phyloP scores from a whole-genome alignment of 768 basidiomycete species.

The Crassisporium funariophilum region DNA sequence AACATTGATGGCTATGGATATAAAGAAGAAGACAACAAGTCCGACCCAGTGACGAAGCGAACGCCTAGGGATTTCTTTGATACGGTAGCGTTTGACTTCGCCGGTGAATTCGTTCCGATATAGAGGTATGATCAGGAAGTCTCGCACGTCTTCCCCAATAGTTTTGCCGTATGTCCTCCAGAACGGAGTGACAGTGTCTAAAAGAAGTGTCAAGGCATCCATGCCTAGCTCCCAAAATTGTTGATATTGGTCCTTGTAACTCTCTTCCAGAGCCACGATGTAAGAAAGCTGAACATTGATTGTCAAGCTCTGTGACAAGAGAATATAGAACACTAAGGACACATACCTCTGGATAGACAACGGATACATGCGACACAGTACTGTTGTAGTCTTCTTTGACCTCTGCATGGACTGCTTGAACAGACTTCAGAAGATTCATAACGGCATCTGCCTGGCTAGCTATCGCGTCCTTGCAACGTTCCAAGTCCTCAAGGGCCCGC shows the following conservation, averaged over 20 bases:
- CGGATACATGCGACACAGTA: constrained; percentile 67
- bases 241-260: constrained; percentile 78
- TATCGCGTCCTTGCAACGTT: constrained; percentile 47
- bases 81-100: constrained; percentile 66
- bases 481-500: constrained; percentile 51
- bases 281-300: constrained; percentile 55
- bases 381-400: constrained; percentile 70
- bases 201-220: constrained; percentile 72
- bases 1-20: constrained; percentile 48
- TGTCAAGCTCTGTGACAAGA: constrained; percentile 2
- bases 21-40: constrained; percentile 52
- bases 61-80: constrained; percentile 58
- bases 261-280: constrained; percentile 73
- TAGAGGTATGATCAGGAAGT: constrained; percentile 80
- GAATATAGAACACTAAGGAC: not conserved
- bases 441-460: constrained; percentile 50
- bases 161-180: constrained; percentile 82
- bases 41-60: constrained; percentile 71
- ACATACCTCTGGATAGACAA: constrained; percentile 75
- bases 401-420: constrained; percentile 53
- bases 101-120: constrained; percentile 87
- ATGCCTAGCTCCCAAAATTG: constrained; percentile 82
- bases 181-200: constrained; percentile 77
- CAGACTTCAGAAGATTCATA: constrained; percentile 46
- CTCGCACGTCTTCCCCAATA: constrained; percentile 79